A percentile compares a stretch with the other conserved stretches of the same genome.
Conservation (phyloP, 164 flowering plant genomes). For the Brasenia schreberi region DNA sequence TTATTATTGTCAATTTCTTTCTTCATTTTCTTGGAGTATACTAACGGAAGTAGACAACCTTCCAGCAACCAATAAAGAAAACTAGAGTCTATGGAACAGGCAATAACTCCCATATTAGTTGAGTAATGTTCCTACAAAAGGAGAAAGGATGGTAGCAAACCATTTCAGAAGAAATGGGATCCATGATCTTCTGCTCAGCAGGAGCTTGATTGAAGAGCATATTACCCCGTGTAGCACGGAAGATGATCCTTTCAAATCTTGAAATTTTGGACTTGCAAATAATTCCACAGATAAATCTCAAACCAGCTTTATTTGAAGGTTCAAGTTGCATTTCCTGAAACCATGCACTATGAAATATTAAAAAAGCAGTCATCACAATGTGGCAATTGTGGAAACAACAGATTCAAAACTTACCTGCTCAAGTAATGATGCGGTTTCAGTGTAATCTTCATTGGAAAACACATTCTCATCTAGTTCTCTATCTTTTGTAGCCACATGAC, state of each 20-base stretch:
- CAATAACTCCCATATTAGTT: not conserved
- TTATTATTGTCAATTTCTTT: not conserved
- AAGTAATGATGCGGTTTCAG: conserved; percentile 62
- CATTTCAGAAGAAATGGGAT: conserved; percentile 73
- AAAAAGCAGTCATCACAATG: not conserved
- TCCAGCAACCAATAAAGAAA: not conserved
- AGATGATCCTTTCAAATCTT: conserved; percentile 91
- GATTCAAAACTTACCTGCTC: conserved; percentile 46
- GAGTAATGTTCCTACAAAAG: not conserved
- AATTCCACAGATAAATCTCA: conserved; percentile 88
- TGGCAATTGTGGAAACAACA: not conserved
- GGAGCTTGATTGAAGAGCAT: conserved; percentile 93
- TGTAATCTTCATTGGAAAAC: conserved; percentile 35
- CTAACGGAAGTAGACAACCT: not conserved
- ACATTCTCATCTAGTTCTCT: conserved; percentile 68
- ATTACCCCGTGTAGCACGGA: conserved; percentile 97
- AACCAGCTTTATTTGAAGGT: conserved; percentile 63
- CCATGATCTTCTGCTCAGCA: conserved; percentile 67
- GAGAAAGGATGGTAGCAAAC: conserved; percentile 20
- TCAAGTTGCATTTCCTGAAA: conserved; percentile 64
- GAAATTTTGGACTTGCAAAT: conserved; percentile 64
- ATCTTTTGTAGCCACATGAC: conserved; percentile 46
- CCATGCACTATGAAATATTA: not conserved
- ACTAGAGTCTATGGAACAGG: not conserved
- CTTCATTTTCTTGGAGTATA: not conserved